Percentiles rank a stretch among this genome's conserved stretches.
Conservation (phyloP, 805 yeast species). For the Sugiyamaella americana region DNA sequence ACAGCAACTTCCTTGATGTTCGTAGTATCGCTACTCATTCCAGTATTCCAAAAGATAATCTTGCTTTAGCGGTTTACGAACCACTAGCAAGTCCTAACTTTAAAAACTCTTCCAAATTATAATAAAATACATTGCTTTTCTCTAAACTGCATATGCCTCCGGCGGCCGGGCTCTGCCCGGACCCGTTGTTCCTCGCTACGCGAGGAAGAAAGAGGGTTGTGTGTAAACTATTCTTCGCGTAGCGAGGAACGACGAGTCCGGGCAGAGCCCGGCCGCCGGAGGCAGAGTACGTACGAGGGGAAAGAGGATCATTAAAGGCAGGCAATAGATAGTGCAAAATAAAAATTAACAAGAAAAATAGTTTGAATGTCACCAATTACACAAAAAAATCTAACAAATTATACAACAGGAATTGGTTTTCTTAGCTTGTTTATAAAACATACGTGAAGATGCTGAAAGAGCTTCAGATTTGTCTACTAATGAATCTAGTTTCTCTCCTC, state of each 20-base stretch:
- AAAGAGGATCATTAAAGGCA: neutral
- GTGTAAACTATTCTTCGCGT: neutral
- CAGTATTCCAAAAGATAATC: constrained; percentile 45
- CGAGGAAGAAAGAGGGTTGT: neutral
- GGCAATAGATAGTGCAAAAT: neutral
- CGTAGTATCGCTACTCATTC: constrained; percentile 37
- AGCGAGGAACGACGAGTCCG: neutral
- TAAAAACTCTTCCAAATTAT: constrained; percentile 23
- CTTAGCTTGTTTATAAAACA: constrained; percentile 96
- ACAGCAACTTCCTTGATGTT: constrained; percentile 56
- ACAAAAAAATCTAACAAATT: constrained; percentile 41
- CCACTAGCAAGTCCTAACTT: constrained; percentile 50
- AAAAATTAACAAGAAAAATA: constrained; percentile 1
- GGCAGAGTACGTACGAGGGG: neutral
- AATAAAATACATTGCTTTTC: neutral
- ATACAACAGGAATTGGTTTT: constrained; percentile 88
- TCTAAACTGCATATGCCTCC: neutral
- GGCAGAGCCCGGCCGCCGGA: constrained; percentile 1
- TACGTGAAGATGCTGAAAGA: constrained; percentile 75
- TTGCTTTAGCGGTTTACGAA: constrained; percentile 52
- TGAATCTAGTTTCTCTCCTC: constrained; percentile 94
- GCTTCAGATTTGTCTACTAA: constrained; percentile 95
- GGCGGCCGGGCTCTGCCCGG: neutral
- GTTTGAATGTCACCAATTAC: neutral
- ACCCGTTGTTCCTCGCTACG: neutral